phyloP scores from a whole-genome alignment of 2,329 filamentous ascomycete genomes.

The Stagonosporopsis chrysanthemi region DNA sequence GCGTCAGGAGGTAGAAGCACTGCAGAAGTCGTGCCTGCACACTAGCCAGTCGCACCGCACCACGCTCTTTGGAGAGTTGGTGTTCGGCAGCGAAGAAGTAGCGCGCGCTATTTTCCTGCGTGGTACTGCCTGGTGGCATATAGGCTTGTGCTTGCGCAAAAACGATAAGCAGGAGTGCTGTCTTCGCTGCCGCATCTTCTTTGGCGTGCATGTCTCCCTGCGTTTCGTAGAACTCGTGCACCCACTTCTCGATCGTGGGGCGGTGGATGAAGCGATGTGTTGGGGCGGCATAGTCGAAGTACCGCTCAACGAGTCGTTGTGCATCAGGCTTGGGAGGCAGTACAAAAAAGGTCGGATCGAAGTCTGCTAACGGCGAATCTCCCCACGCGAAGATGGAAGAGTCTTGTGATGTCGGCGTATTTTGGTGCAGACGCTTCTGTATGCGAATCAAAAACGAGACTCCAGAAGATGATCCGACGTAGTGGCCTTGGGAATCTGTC shows the following conservation, averaged over 20 bases:
- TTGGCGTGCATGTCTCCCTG: constrained; percentile 51
- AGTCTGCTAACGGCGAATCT: constrained; percentile 58
- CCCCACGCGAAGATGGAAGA: constrained; percentile 60
- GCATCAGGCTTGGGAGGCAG: constrained; percentile 54
- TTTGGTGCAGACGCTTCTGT: constrained; percentile 58
- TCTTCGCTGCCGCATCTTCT: constrained; percentile 53
- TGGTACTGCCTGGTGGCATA: constrained; percentile 40
- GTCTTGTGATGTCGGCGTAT: constrained; percentile 43
- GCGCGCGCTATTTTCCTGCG: constrained; percentile 46
- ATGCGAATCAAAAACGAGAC: constrained; percentile 60
- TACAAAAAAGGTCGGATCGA: constrained; percentile 54
- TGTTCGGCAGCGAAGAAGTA: constrained; percentile 55
- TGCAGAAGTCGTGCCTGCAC: constrained; percentile 66
- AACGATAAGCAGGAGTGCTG: constrained; percentile 60
- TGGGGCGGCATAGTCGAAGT: constrained; percentile 67
- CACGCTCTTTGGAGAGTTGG: constrained; percentile 60
- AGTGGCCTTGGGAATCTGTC: constrained; percentile 58
- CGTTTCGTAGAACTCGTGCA: constrained; percentile 58
- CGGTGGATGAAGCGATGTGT: constrained; percentile 67
- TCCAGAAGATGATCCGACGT: constrained; percentile 58
- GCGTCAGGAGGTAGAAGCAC: constrained; percentile 65
- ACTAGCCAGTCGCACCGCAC: constrained; percentile 62
- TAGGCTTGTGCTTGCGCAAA: constrained; percentile 61
- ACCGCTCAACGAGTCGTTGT: constrained; percentile 58
- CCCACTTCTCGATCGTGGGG: constrained; percentile 57